Evolutionary conservation across 2,329 filamentous ascomycete genomes (phyloP).

Genomic region (Aspergillus sp.): DNA sequence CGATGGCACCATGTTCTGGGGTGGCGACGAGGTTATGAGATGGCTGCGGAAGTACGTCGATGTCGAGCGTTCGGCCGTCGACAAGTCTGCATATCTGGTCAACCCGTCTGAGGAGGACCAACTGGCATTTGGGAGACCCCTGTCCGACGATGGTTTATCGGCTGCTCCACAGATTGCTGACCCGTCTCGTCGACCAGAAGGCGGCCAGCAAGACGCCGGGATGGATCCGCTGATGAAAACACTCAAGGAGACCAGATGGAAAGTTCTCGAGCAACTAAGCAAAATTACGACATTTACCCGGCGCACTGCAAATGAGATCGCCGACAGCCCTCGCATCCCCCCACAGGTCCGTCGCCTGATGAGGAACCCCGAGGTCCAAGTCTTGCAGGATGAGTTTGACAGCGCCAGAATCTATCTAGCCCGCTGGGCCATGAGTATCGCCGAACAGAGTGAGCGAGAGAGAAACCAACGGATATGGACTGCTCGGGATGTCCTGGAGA

Average conservation of each 20-base stretch:
- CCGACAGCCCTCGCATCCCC: constrained; percentile 83
- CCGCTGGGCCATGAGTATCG: constrained; percentile 96
- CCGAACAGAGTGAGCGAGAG: constrained; percentile 89
- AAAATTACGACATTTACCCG: constrained; percentile 95
- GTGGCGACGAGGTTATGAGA: constrained; percentile 84
- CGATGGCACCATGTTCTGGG: constrained; percentile 80
- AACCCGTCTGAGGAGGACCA: constrained; percentile 81
- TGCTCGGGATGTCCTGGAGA: constrained; percentile 79
- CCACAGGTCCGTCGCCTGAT: constrained; percentile 78
- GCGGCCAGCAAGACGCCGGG: constrained; percentile 50
- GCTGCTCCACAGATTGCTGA: constrained; percentile 29
- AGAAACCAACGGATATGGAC: constrained; percentile 83
- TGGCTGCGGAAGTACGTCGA: constrained; percentile 80
- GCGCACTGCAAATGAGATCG: constrained; percentile 80
- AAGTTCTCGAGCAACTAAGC: constrained; percentile 89
- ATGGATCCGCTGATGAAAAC: constrained; percentile 94
- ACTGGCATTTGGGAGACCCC: constrained; percentile 57
- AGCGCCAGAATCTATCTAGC: constrained; percentile 90
- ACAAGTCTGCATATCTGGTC: constrained; percentile 83
- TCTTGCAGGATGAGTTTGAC: constrained; percentile 92
- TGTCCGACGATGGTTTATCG: constrained; percentile 34
- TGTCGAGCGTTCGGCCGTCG: constrained; percentile 74
- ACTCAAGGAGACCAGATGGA: constrained; percentile 92
- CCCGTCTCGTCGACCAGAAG: constrained; percentile 16
- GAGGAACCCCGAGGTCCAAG: constrained; percentile 88